Evolutionary conservation across 2,329 filamentous ascomycete genomes (phyloP).

Genomic region (Epichloe sibirici): DNA sequence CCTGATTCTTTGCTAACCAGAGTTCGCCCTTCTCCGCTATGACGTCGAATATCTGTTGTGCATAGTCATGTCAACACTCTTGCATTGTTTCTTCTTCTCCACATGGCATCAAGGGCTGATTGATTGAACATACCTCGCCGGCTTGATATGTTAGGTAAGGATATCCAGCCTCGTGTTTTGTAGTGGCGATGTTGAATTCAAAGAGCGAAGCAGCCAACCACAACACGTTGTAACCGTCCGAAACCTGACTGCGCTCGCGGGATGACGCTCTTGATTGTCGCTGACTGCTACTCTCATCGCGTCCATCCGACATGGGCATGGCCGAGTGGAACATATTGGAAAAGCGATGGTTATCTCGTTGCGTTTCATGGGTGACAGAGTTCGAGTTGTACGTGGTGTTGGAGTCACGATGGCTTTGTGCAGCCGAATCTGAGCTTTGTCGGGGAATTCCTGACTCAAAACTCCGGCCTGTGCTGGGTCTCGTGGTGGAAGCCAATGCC

Average conservation of each 20-base stretch:
- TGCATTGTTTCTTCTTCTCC: not conserved
- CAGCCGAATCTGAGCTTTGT: constrained; percentile 39
- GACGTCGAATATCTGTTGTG: constrained; percentile 65
- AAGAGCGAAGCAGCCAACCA: constrained; percentile 91
- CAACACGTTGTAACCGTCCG: constrained; percentile 57
- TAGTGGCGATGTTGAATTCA: constrained; percentile 91
- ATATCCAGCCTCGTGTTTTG: constrained; percentile 85
- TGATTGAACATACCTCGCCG: constrained; percentile 55
- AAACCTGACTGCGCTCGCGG: constrained; percentile 39
- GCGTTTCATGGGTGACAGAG: constrained; percentile 30
- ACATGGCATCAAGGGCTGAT: not conserved
- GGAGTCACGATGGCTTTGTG: constrained; percentile 38
- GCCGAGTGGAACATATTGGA: constrained; percentile 81
- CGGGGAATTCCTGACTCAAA: constrained; percentile 40
- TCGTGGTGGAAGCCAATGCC: constrained; percentile 27
- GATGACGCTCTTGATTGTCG: constrained; percentile 48
- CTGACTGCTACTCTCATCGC: constrained; percentile 35
- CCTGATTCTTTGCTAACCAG: constrained; percentile 95
- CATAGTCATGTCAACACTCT: not conserved
- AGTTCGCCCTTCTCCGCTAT: constrained; percentile 95
- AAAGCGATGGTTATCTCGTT: constrained; percentile 46
- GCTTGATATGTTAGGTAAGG: constrained; percentile 92
- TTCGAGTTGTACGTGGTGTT: constrained; percentile 41
- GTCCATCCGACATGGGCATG: constrained; percentile 62
- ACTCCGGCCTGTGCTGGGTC: constrained; percentile 49